Evolutionary conservation across 495 filamentous ascomycete genomes (phyloP).

Genomic region (Aspergillus incahuasiensis): DNA sequence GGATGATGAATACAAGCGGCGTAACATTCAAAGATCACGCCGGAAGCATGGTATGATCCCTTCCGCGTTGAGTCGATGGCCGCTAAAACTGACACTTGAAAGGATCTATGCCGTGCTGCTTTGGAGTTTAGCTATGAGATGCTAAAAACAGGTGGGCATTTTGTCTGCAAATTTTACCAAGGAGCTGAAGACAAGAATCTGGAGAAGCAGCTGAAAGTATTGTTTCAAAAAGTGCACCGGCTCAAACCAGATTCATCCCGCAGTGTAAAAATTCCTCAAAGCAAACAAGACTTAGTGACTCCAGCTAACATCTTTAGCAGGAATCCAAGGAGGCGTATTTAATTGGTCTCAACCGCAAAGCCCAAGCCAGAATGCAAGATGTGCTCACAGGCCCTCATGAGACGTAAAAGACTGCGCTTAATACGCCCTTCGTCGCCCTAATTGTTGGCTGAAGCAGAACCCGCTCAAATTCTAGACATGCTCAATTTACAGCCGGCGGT

Average conservation of each 20-base stretch:
- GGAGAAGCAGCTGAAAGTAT: slow-evolving; percentile 61
- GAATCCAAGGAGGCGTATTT: slow-evolving; percentile 90
- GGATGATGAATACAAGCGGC: slow-evolving; percentile 99
- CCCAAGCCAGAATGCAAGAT: slow-evolving; percentile 11
- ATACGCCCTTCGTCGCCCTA: not conserved
- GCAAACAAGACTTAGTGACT: not conserved
- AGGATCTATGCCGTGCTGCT: slow-evolving; percentile 83
- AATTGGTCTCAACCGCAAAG: slow-evolving; percentile 60
- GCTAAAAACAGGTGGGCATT: slow-evolving; percentile 75
- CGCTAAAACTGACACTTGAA: slow-evolving; percentile 18
- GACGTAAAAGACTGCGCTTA: not conserved
- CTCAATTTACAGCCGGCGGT: slow-evolving; percentile 19
- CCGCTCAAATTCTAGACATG: not conserved
- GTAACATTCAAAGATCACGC: slow-evolving; percentile 81
- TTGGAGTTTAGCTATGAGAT: slow-evolving; percentile 79
- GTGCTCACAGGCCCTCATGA: not conserved
- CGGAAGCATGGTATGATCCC: slow-evolving; percentile 79
- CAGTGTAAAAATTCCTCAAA: slow-evolving; percentile 51
- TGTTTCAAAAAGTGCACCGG: slow-evolving; percentile 74
- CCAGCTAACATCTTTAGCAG: slow-evolving; percentile 41
- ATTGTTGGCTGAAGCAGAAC: not conserved
- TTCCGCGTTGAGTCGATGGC: not conserved
- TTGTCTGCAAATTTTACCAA: slow-evolving; percentile 97
- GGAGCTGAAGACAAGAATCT: slow-evolving; percentile 77
- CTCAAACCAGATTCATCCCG: slow-evolving; percentile 90